phyloP scores from a whole-genome alignment of 495 filamentous ascomycete species.

The Xanthoparmelia taractica region DNA sequence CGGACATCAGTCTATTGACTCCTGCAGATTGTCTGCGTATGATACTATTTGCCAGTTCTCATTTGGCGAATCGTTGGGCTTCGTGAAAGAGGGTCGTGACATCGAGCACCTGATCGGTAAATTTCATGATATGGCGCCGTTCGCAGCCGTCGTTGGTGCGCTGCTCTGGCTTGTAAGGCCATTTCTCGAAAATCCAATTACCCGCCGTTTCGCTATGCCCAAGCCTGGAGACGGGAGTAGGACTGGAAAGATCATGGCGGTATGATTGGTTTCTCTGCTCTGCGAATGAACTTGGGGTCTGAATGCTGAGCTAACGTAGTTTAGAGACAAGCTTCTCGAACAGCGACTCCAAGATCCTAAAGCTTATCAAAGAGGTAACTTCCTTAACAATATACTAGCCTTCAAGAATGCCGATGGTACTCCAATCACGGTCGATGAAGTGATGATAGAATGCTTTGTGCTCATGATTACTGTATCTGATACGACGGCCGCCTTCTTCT shows the following conservation, averaged over 20 bases:
- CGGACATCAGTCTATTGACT: background rate
- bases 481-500: conserved; percentile 52
- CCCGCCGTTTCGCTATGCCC: background rate
- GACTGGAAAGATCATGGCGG: conserved; percentile 29
- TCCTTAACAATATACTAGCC: conserved; percentile 35
- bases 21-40: conserved; percentile 44
- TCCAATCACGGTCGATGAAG: conserved; percentile 41
- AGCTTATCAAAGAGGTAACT: background rate
- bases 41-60: conserved; percentile 60
- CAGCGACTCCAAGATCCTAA: conserved; percentile 25
- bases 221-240: background rate
- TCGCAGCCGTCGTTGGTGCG: conserved; percentile 42
- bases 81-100: conserved; percentile 51
- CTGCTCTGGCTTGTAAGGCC: conserved; percentile 36
- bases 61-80: conserved; percentile 56
- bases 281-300: background rate
- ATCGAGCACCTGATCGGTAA: conserved; percentile 46
- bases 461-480: conserved; percentile 58
- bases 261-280: background rate
- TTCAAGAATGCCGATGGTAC: conserved; percentile 41
- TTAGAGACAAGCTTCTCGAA: conserved; percentile 44
- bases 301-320: conserved; percentile 14
- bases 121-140: conserved; percentile 43
- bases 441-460: conserved; percentile 48
- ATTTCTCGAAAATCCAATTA: conserved; percentile 34